A percentile compares a stretch with the other conserved stretches of the same genome.
phyloP scores from a whole-genome alignment of 108 stramenopile species.

The Seminavis robusta region DNA sequence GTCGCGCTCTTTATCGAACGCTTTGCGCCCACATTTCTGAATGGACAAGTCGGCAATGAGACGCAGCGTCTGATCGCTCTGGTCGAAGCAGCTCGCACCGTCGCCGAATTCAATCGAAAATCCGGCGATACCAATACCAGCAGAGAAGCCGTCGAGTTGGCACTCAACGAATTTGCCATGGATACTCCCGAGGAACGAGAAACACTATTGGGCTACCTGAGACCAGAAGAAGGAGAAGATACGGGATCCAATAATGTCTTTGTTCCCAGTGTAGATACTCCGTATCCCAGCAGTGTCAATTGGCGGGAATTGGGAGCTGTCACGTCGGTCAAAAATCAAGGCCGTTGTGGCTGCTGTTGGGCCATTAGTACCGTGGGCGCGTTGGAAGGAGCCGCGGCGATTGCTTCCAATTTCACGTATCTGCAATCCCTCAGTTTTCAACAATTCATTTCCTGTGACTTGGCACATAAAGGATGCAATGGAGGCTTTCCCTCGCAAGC shows the following conservation, averaged over 20 bases:
- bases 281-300: too few relatives aligned
- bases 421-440: constrained; percentile 60
- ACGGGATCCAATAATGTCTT: too few relatives aligned
- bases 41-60: too few relatives aligned
- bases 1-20: too few relatives aligned
- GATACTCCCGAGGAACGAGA: constrained; percentile 15
- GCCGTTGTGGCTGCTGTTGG: constrained; percentile 90
- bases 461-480: constrained; percentile 70
- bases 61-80: too few relatives aligned
- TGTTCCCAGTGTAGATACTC: not conserved
- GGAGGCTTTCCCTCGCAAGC: constrained; percentile 67
- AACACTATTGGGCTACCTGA: not conserved
- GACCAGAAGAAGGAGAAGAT: not conserved
- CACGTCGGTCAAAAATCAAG: constrained; percentile 82
- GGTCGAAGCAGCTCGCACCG: too few relatives aligned
- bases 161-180: constrained; percentile 17
- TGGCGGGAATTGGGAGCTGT: constrained; percentile 70
- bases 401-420: constrained; percentile 8
- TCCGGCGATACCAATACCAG: too few relatives aligned
- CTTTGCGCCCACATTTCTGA: too few relatives aligned
- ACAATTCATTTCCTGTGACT: constrained; percentile 74
- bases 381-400: constrained; percentile 69
- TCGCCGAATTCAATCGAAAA: not conserved
- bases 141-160: too few relatives aligned
- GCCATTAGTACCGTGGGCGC: constrained; percentile 85